Conservation (phyloP, 75 land plant species). For the Ceratopteris richardii region DNA sequence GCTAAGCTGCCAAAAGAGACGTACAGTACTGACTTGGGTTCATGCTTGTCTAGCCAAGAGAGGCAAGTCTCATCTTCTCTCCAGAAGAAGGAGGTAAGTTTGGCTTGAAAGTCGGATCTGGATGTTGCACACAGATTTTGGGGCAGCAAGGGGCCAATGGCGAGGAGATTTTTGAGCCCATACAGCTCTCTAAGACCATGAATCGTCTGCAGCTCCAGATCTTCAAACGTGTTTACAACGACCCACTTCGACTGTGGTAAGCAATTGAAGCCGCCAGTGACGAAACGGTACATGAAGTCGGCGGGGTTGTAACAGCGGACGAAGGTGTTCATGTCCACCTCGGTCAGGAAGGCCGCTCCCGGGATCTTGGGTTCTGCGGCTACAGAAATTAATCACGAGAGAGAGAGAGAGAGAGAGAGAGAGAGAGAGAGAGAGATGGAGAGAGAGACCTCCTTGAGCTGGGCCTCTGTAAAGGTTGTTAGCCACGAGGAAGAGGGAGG, state of each 20-base stretch:
- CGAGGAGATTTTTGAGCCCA: not conserved
- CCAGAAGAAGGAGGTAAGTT: slow-evolving; percentile 3
- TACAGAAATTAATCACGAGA: not conserved
- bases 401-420: slow-evolving; percentile 2
- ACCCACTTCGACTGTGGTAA: not conserved
- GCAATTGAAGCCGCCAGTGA: not conserved
- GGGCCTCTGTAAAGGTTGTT: not conserved
- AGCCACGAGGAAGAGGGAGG: not conserved
- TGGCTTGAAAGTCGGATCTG: not conserved
- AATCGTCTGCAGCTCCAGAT: slow-evolving; percentile 10
- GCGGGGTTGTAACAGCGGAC: slow-evolving; percentile 1
- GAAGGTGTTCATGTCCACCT: slow-evolving; percentile 1
- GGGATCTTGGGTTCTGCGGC: not conserved
- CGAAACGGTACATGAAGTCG: slow-evolving; percentile 3
- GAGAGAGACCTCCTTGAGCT: not conserved
- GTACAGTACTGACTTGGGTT: slow-evolving; percentile 12
- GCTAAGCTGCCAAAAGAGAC: slow-evolving; percentile 25
- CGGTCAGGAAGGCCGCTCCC: not conserved
- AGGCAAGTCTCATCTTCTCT: slow-evolving; percentile 6
- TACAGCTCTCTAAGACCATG: not conserved
- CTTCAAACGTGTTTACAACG: slow-evolving; percentile 10
- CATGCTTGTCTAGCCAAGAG: slow-evolving; percentile 7
- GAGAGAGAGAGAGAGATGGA: slow-evolving; percentile 1
- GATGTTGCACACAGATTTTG: not conserved
- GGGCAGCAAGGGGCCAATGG: not conserved